phyloP scores from a whole-genome alignment of 176 grass and related monocot genomes.

The Aegilops speltoides region DNA sequence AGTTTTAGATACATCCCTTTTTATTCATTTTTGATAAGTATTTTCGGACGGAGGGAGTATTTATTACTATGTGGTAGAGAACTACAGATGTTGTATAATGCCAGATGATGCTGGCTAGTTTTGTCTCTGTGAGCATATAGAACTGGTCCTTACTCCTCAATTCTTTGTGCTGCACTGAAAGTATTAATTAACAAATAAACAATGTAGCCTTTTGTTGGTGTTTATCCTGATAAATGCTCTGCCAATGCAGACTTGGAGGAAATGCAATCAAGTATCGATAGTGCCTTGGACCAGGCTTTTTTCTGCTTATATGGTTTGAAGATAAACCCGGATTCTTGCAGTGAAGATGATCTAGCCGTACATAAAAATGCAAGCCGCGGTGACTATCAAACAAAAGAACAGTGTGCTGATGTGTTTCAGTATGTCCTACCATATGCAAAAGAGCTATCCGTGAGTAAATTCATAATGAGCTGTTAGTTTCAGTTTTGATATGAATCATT shows the following conservation, averaged over 20 bases:
- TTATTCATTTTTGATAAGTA: too few relatives aligned
- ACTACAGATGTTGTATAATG: conserved; percentile 28
- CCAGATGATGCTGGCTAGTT: conserved; percentile 5
- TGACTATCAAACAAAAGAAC: conserved; percentile 99
- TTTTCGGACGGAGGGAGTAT: neutral
- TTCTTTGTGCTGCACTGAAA: conserved; percentile 12
- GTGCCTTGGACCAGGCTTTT: conserved; percentile 94
- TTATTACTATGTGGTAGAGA: conserved; percentile 19
- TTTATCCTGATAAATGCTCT: conserved; percentile 36
- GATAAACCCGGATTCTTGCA: conserved; percentile 92
- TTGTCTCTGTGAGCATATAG: neutral
- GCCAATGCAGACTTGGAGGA: conserved; percentile 78
- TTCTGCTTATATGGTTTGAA: conserved; percentile 99
- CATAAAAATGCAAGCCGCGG: conserved; percentile 96
- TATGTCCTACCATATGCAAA: conserved; percentile 95
- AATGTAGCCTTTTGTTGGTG: neutral
- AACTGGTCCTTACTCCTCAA: neutral
- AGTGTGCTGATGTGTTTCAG: conserved; percentile 99
- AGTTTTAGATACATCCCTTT: too few relatives aligned
- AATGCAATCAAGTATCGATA: conserved; percentile 77
- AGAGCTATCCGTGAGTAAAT: conserved; percentile 78
- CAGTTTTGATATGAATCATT: conserved; percentile 25
- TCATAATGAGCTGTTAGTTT: conserved; percentile 26
- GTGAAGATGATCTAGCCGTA: conserved; percentile 83
- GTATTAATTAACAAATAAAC: neutral